Evolutionary conservation across 73 alveolate genomes (phyloP), one percentile per base, ranked within the genome.

Genomic region (Paraurostyla sp.): DNA sequence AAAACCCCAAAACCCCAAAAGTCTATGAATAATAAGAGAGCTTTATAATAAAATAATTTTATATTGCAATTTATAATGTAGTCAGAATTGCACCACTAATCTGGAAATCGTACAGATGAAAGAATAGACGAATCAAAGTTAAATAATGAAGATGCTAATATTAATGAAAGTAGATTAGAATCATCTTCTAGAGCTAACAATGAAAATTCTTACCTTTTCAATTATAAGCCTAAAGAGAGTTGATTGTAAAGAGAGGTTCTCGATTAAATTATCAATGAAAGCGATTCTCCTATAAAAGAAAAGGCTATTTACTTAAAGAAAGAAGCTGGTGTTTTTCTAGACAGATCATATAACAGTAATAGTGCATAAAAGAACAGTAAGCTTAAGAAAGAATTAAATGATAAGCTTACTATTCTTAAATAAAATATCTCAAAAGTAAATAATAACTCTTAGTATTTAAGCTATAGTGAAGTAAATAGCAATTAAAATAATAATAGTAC

Each of bases 211-310:
- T 48, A 16, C 11, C 29, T 48, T 13, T 73, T 15, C 52, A 73
- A 73, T 73, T 73, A 73, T 50, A 43, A 73, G 32, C 87, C 71
- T 48, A 73, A 73, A 48, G 87, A 73, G 50, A 73, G 87, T 30
- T 48, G 41, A 27, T 45, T 48, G 3, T 43, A 73, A 45, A 73
- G 87, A 50, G 73, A 73, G 23, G 71, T 73, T 43, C 49, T 73
- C 13, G 87, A 73, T 48, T 27, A 73, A 45, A n/a, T 73, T 11
- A 73, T 73, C 11, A 2, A 48, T 3, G 87, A 73, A 30, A 50
- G 71, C 23, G 82, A 65, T 11, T 45, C 68, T 4, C 27, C 4
- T 13, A 48, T 73, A 2, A 73, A 73, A 46, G 4, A 73, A 43
- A 6, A 73, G 29, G 86, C 86, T 2, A 13, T 45, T 1, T 16